Percentiles rank a stretch among this genome's conserved stretches.
Evolutionary conservation across 805 yeast genomes (phyloP).

Genomic region (Ogataea ganodermae): DNA sequence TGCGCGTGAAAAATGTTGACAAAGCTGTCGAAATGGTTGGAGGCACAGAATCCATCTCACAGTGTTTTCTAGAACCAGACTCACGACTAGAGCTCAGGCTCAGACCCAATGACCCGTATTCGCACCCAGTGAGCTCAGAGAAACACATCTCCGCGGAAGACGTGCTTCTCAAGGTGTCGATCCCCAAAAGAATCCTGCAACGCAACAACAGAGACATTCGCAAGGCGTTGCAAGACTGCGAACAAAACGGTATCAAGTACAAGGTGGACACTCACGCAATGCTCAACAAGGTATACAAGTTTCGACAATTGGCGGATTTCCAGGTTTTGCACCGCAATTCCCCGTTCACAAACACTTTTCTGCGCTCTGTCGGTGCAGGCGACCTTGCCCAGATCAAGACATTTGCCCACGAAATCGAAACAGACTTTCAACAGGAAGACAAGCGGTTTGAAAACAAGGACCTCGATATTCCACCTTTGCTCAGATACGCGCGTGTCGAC

Average conservation of each 20-base stretch:
- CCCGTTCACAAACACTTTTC: slow-evolving; percentile 44
- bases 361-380: slow-evolving; percentile 43
- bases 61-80: slow-evolving; percentile 42
- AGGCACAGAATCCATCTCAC: slow-evolving; percentile 48
- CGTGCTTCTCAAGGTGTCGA: slow-evolving; percentile 55
- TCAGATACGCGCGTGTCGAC: slow-evolving; percentile 72
- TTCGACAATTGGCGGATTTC: slow-evolving; percentile 86
- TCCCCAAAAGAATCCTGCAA: slow-evolving; percentile 57
- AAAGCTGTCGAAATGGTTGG: slow-evolving; percentile 73
- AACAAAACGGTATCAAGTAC: slow-evolving; percentile 35
- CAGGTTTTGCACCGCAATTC: slow-evolving; percentile 69
- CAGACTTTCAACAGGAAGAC: slow-evolving; percentile 19
- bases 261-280: slow-evolving; percentile 64
- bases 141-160: slow-evolving; percentile 52
- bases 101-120: slow-evolving; percentile 37
- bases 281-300: slow-evolving; percentile 67
- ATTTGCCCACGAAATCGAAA: slow-evolving; percentile 36
- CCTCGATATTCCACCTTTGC: slow-evolving; percentile 80
- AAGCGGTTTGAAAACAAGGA: slow-evolving; percentile 35
- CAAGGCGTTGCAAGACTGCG: slow-evolving; percentile 43
- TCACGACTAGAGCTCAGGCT: slow-evolving; percentile 32
- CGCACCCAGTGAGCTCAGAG: slow-evolving; percentile 66
- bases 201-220: slow-evolving; percentile 44
- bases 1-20: slow-evolving; percentile 61
- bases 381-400: slow-evolving; percentile 43